Base-by-base conservation (phyloP, 2,329 filamentous ascomycete species). In the Berkeleyomyces rouxiae region DNA sequence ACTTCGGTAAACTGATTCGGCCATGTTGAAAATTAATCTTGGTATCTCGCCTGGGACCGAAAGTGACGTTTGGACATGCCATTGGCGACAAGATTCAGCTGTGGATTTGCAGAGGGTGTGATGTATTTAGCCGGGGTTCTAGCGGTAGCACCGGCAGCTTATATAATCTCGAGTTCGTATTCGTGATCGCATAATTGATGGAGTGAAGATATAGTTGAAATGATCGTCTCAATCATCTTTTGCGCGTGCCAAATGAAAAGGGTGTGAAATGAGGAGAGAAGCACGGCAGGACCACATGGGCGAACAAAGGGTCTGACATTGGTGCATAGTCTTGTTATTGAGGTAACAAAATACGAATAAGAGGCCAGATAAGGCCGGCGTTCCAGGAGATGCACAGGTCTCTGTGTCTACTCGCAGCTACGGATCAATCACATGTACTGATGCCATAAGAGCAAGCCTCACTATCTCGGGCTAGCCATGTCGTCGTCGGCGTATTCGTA, bases 1-100 rank as follows among this genome's bases (percentile, higher is more conserved):
- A 67, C 86, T 79, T 70, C 90, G 80, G 75, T 96, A 97, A 44
- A 89, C 90, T 70, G 81, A 78, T 62, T 90, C 76, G 13, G 88
- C 87, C 77, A 90, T 83, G 59, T 36, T 67, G 53, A 43, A 11
- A 43, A 9, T 36, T 11, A 39, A 16, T 11, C 7, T 55, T 39
- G 33, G 39, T 9, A 10, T 31, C 6, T 31, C 11, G 23, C 4
- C 11, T 55, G 46, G n/a, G 13, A n/a, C 4, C 3, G 4, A n/a
- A 59, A 59, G 31, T n/a, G 31, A 53, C 11, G 13, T 36, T 47
- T 23, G 23, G 23, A 2, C 23, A 36, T 42, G 39, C 4, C 7
- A 31, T 11, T 40, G 13, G n/a, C 4, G 11, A 13, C 31, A 13
- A 49, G 37, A n/a, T 57, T 39, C 37, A 16, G 6, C 11, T 10